A percentile compares a stretch with the other conserved stretches of the same genome.
Conservation (phyloP, 2,329 filamentous ascomycete genomes). For the Aspergillus proliferans region DNA sequence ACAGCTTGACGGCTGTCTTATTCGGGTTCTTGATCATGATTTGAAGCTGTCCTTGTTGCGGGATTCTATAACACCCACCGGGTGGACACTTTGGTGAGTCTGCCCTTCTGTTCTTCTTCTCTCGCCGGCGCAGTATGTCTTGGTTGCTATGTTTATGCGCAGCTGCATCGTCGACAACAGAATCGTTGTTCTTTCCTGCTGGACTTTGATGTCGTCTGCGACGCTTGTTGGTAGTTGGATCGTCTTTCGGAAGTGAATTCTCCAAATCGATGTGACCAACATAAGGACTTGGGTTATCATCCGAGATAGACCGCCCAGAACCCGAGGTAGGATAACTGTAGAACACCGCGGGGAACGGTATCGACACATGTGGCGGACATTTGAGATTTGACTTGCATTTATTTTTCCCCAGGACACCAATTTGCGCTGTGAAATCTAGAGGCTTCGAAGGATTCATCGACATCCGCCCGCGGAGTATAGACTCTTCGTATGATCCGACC, state of each 20-base stretch:
- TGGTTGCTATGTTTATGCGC: slow-evolving; percentile 13
- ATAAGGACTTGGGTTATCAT: slow-evolving; percentile 91
- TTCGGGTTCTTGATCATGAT: slow-evolving; percentile 98
- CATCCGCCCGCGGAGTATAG: slow-evolving; percentile 90
- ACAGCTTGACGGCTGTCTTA: slow-evolving; percentile 95
- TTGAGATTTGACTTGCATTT: slow-evolving; percentile 79
- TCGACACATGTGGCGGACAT: slow-evolving; percentile 82
- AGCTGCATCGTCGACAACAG: slow-evolving; percentile 6
- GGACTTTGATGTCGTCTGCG: slow-evolving; percentile 35
- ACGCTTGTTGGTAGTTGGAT: slow-evolving; percentile 30
- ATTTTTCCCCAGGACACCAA: slow-evolving; percentile 83
- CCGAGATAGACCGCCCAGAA: slow-evolving; percentile 56
- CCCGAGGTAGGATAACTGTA: slow-evolving; percentile 78
- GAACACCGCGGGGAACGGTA: slow-evolving; percentile 91
- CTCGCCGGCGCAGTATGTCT: slow-evolving; percentile 40
- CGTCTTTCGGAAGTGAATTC: slow-evolving; percentile 59
- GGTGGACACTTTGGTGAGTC: slow-evolving; percentile 63
- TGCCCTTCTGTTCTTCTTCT: slow-evolving; percentile 56
- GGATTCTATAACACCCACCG: slow-evolving; percentile 88
- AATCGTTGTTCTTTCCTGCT: slow-evolving; percentile 6
- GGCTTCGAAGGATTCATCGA: slow-evolving; percentile 91
- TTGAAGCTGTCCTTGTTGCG: slow-evolving; percentile 86
- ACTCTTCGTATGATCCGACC: slow-evolving; percentile 97
- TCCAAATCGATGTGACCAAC: slow-evolving; percentile 90
- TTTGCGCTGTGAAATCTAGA: slow-evolving; percentile 87